phyloP scores from a whole-genome alignment of 1,284 basidiomycete species.

The Crucibulum cyathiforme region DNA sequence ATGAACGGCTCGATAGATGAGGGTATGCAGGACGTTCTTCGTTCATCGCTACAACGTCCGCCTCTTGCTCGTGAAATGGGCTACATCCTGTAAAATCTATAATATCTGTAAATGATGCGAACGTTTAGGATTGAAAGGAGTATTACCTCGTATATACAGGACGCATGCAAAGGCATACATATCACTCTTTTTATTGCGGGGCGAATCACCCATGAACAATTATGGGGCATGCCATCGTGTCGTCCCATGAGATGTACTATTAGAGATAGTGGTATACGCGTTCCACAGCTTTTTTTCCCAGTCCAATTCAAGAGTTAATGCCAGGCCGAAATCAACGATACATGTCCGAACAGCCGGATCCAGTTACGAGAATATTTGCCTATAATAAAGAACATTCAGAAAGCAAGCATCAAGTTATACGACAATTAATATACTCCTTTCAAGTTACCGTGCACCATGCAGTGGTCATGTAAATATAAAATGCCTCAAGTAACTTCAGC shows the following conservation, averaged over 20 bases:
- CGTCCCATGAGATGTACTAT: constrained; percentile 13
- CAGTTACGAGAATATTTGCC: constrained; percentile 40
- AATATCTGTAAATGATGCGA: not conserved
- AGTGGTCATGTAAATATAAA: not conserved
- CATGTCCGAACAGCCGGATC: constrained; percentile 30
- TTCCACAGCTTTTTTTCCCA: not conserved
- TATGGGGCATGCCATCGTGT: constrained; percentile 30
- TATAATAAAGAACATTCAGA: constrained; percentile 7
- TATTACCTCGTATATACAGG: constrained; percentile 27
- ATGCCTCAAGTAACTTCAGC: not conserved
- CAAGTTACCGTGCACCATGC: not conserved
- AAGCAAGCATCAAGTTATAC: not conserved
- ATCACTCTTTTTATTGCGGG: constrained; percentile 20
- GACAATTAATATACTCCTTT: not conserved
- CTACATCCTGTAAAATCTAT: constrained; percentile 16
- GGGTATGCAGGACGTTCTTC: constrained; percentile 10
- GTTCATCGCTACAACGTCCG: constrained; percentile 7
- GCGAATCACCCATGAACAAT: constrained; percentile 12
- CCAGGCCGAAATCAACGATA: constrained; percentile 37
- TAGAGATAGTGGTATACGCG: not conserved
- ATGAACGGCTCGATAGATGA: not conserved
- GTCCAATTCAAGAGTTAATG: constrained; percentile 6
- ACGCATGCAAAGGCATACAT: constrained; percentile 34
- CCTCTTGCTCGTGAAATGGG: constrained; percentile 11
- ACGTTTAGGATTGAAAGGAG: not conserved